phyloP scores from a whole-genome alignment of 2,329 filamentous ascomycete species.

The Bipolaris gigantea region DNA sequence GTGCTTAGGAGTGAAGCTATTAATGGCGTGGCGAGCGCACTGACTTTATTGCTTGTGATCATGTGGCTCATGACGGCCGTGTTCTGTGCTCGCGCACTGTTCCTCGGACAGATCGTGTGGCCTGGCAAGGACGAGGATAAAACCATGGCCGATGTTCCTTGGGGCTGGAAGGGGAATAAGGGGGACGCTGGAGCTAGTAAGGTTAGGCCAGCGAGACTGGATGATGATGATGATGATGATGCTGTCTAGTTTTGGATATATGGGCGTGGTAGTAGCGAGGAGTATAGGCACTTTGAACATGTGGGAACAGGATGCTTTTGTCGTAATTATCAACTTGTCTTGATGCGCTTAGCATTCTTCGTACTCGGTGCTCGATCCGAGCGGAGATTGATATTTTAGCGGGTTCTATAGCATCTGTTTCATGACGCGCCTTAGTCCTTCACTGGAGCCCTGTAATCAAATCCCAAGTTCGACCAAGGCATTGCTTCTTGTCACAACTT shows the following conservation, averaged over 20 bases:
- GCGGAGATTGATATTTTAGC: no score
- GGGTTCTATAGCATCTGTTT: no score
- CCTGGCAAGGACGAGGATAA: conserved; percentile 51
- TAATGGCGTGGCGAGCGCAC: conserved; percentile 56
- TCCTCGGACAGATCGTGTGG: conserved; percentile 57
- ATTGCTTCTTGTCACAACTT: no score
- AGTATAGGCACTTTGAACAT: background rate
- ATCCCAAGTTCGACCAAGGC: no score
- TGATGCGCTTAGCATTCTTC: no score
- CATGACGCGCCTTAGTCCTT: no score
- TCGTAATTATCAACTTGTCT: background rate
- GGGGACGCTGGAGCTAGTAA: conserved; percentile 20
- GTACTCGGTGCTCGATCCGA: no score
- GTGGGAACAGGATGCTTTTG: conserved; percentile 1
- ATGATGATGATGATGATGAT: conserved; percentile 3
- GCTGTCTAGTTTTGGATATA: background rate
- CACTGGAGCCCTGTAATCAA: no score
- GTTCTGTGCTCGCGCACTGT: conserved; percentile 55
- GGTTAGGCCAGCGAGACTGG: conserved; percentile 4
- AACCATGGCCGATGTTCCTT: conserved; percentile 28
- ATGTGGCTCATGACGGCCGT: conserved; percentile 59
- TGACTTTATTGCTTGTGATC: conserved; percentile 58
- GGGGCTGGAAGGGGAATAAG: conserved; percentile 29
- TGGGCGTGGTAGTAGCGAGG: background rate
- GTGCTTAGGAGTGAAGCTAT: conserved; percentile 56